phyloP scores from a whole-genome alignment of 345 rosid species.

The Salix udensis region DNA sequence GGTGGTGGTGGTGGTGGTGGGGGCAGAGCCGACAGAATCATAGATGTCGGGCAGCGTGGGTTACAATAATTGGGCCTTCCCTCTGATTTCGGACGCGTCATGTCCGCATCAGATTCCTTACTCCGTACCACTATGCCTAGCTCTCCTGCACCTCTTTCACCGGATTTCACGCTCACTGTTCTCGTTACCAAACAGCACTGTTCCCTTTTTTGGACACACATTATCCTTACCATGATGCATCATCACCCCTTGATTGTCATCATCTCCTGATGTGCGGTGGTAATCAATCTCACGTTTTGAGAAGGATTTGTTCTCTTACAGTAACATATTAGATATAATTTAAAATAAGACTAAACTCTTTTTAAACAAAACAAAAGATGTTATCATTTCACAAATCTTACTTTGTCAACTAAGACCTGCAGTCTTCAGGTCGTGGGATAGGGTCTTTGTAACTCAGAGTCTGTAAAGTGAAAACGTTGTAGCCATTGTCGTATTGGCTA shows the following conservation, averaged over 20 bases:
- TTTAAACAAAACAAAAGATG: too few species aligned
- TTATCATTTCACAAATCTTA: too few species aligned
- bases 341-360: too few species aligned
- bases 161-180: conserved; percentile 56
- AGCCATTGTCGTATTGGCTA: neutral
- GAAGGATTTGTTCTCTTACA: too few species aligned
- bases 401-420: neutral
- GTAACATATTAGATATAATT: too few species aligned
- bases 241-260: neutral
- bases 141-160: conserved; percentile 19
- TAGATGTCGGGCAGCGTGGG: conserved; percentile 65
- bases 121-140: conserved; percentile 30
- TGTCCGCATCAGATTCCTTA: conserved; percentile 61
- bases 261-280: neutral
- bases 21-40: conserved; percentile 44
- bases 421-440: neutral
- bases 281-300: neutral
- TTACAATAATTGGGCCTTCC: conserved; percentile 49
- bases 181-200: conserved; percentile 20
- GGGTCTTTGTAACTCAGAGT: neutral
- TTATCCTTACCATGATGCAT: neutral
- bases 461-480: neutral
- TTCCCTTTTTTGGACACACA: conserved; percentile 5
- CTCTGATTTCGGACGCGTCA: conserved; percentile 67
- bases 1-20: conserved; percentile 2